Evolutionary conservation across 306 rosid species (phyloP).

Genomic region (Glycine tomentella): DNA sequence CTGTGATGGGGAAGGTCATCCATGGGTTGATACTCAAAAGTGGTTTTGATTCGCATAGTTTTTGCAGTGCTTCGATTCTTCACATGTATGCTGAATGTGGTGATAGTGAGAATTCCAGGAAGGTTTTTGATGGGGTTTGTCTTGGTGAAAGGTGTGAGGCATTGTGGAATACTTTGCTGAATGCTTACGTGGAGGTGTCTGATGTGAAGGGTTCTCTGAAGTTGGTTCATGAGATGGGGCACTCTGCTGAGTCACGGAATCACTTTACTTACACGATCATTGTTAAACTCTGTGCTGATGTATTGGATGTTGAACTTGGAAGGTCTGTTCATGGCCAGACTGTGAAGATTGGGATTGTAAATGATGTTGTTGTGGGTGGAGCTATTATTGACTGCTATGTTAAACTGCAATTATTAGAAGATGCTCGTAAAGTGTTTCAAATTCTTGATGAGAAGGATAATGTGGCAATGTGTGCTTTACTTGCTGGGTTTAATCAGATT

Average conservation of each 20-base stretch:
- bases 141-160: constrained; percentile 47
- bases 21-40: constrained; percentile 54
- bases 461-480: constrained; percentile 52
- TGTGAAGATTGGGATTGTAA: constrained; percentile 52
- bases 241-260: constrained; percentile 37
- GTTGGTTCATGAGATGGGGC: constrained; percentile 46
- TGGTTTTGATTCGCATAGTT: constrained; percentile 45
- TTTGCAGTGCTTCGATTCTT: constrained; percentile 50
- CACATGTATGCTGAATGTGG: constrained; percentile 52
- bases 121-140: constrained; percentile 56
- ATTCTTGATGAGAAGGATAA: constrained; percentile 55
- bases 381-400: constrained; percentile 52
- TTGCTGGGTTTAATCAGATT: constrained; percentile 55
- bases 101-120: constrained; percentile 41
- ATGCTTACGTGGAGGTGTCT: constrained; percentile 47
- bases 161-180: constrained; percentile 55
- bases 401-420: constrained; percentile 48
- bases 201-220: constrained; percentile 47
- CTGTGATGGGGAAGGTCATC: constrained; percentile 48
- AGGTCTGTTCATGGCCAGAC: constrained; percentile 52
- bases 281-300: constrained; percentile 49
- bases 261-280: constrained; percentile 47
- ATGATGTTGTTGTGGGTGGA: constrained; percentile 53
- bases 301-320: constrained; percentile 51
- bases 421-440: constrained; percentile 46